phyloP scores from a whole-genome alignment of 2,329 filamentous ascomycete species.

The Colletotrichum lini region DNA sequence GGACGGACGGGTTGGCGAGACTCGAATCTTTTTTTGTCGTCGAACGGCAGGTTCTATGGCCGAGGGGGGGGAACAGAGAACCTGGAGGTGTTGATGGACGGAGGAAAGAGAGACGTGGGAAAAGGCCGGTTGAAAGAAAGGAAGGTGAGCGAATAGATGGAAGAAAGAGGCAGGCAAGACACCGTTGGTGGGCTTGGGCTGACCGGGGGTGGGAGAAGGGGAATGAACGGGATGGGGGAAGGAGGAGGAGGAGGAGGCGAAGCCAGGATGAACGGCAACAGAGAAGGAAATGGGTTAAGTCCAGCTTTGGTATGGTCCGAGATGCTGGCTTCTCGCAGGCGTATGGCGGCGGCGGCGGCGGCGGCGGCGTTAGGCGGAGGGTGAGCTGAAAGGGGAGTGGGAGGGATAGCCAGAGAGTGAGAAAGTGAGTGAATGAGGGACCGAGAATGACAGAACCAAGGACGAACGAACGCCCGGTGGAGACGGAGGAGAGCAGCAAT shows the following conservation, averaged over 20 bases:
- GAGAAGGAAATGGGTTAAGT: conserved; percentile 5
- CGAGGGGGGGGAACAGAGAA: conserved; percentile 21
- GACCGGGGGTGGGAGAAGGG: conserved; percentile 20
- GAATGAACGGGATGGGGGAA: conserved; percentile 28
- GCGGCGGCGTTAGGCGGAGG: conserved; percentile 27
- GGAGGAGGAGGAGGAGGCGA: conserved; percentile 25
- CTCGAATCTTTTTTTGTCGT: conserved; percentile 38
- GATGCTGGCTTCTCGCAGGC: conserved; percentile 14
- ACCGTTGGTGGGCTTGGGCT: conserved; percentile 14
- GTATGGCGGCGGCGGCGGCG: conserved; percentile 29
- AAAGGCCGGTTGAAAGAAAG: conserved; percentile 31
- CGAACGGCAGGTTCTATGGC: conserved; percentile 8
- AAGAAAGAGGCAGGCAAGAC: conserved; percentile 18
- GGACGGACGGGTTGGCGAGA: conserved; percentile 16
- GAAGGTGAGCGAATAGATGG: conserved; percentile 23
- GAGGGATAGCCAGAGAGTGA: neutral
- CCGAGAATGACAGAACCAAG: conserved; percentile 2
- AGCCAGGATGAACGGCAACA: conserved; percentile 23
- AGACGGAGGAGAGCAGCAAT: neutral
- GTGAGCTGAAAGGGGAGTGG: conserved; percentile 33
- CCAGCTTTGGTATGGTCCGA: conserved; percentile 11
- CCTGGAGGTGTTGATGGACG: conserved; percentile 35
- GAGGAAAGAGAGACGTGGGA: conserved; percentile 23
- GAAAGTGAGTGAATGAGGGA: neutral
- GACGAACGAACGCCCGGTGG: conserved; percentile 19